Base-by-base conservation (phyloP, 1,284 basidiomycete species). In the Puccinia triticina region DNA sequence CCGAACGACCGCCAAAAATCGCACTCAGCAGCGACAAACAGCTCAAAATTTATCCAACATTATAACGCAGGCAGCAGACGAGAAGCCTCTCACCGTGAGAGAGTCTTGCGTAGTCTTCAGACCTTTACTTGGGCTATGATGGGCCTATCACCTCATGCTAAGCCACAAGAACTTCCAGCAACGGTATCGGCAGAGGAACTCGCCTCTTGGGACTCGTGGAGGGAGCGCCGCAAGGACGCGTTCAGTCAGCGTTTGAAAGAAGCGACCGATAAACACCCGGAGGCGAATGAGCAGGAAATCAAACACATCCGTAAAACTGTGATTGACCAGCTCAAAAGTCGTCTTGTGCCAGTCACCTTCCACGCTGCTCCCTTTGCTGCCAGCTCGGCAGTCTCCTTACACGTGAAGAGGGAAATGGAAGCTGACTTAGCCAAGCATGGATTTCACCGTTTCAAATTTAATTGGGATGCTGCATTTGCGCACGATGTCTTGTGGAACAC, bases 331-430 rank as follows among this genome's bases (percentile, higher is more conserved):
- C 64, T 67, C 7, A 67, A 67, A 43, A 37, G 3, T 16, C 40
- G 64, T 16, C 64, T 67, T 16, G 34, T 67, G 18, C 34, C 34
- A 10, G 32, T 67, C 7, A 18, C 29, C 1, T 67, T 67, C 64
- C 32, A 37, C 37, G 11, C 34, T 67, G 2, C 32, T 18, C 64
- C 64, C 12, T 37, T 43, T 43, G 23, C 40, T 16, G 16, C 64
- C 1, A 8, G 32, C 32, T 67, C 64, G 18, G 34, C 64, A 43
- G 40, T 67, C n/a, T 67, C 32, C 16, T 7, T 43, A 21, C 40
- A 67, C 18, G 64, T 67, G 29, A 67, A 67, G 40, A 67, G 40
- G n/a, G 64, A 67, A 23, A 40, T 67, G 64, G 64, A 67, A 67
- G 12, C 64, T 4, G 64, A 67, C 18, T 16, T 67, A 43, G 64